Conservation (phyloP, 2,329 filamentous ascomycete species). For the Xylariales sp. region DNA sequence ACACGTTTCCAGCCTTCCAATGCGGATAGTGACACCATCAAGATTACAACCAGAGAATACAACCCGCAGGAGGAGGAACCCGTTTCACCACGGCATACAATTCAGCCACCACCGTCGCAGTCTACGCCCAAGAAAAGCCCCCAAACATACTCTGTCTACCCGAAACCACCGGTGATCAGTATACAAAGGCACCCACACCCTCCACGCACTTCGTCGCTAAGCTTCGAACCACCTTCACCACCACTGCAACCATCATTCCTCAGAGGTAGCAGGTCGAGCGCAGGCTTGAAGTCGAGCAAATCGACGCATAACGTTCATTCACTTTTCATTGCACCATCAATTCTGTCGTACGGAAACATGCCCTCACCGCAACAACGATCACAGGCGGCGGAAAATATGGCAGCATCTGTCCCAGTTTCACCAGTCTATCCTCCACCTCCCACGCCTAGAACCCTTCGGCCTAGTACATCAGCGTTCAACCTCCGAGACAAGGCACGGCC, state of each 20-base stretch:
- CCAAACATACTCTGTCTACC: slow-evolving; percentile 57
- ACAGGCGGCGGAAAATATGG: slow-evolving; percentile 17
- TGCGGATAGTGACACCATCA: slow-evolving; percentile 44
- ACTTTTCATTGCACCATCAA: slow-evolving; percentile 32
- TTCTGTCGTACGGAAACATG: neutral
- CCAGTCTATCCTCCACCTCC: slow-evolving; percentile 45
- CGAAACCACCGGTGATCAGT: slow-evolving; percentile 48
- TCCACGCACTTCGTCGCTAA: slow-evolving; percentile 50
- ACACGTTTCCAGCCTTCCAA: slow-evolving; percentile 27
- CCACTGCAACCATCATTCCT: slow-evolving; percentile 43
- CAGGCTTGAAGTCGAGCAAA: slow-evolving; percentile 38
- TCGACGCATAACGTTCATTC: slow-evolving; percentile 35
- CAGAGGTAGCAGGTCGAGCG: slow-evolving; percentile 44
- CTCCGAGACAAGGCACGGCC: slow-evolving; percentile 40
- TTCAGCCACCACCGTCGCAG: slow-evolving; percentile 36
- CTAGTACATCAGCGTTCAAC: slow-evolving; percentile 43
- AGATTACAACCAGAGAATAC: slow-evolving; percentile 35
- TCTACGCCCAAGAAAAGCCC: slow-evolving; percentile 36
- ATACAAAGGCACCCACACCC: slow-evolving; percentile 47
- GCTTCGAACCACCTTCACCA: slow-evolving; percentile 42
- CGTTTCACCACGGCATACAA: slow-evolving; percentile 28
- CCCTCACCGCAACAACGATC: slow-evolving; percentile 18
- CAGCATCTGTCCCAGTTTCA: slow-evolving; percentile 44
- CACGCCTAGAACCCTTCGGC: slow-evolving; percentile 38
- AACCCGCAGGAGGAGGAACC: slow-evolving; percentile 47